phyloP scores from a whole-genome alignment of 2,329 filamentous ascomycete genomes.

The Phialophora expanda region DNA sequence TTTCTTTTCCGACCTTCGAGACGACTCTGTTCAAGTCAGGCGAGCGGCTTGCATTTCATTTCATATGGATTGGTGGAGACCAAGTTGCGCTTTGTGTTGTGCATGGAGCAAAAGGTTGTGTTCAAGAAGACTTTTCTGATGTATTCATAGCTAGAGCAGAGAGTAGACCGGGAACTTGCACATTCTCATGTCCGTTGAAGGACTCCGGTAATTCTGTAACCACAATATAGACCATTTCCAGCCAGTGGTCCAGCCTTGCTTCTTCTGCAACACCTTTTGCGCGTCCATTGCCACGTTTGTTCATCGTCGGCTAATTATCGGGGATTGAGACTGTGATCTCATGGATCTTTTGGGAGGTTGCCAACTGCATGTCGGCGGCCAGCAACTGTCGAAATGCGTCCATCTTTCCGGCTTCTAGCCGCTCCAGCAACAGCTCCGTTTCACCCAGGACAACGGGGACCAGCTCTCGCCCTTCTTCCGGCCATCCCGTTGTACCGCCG shows the following conservation, averaged over 20 bases:
- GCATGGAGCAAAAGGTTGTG: slow-evolving; percentile 13
- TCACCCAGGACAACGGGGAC: slow-evolving; percentile 33
- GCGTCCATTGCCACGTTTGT: background rate
- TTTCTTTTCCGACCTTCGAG: slow-evolving; percentile 15
- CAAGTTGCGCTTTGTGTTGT: slow-evolving; percentile 17
- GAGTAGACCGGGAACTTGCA: background rate
- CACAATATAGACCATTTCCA: slow-evolving; percentile 14
- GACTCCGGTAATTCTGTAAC: slow-evolving; percentile 6
- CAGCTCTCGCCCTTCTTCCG: slow-evolving; percentile 74
- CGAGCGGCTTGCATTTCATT: slow-evolving; percentile 14
- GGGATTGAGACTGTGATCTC: background rate
- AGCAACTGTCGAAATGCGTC: slow-evolving; percentile 29
- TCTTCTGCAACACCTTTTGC: background rate
- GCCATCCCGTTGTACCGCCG: slow-evolving; percentile 89
- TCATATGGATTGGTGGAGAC: background rate
- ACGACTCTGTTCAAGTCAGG: slow-evolving; percentile 7
- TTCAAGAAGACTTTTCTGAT: slow-evolving; percentile 6
- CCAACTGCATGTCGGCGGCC: background rate
- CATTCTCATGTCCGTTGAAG: background rate
- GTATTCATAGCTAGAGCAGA: slow-evolving; percentile 17
- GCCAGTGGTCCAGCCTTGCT: slow-evolving; percentile 7
- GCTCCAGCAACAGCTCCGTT: slow-evolving; percentile 31
- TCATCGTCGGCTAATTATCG: slow-evolving; percentile 14
- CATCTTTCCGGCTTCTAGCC: slow-evolving; percentile 30
- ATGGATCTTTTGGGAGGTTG: background rate